A percentile compares a stretch with the other conserved stretches of the same genome.
Evolutionary conservation across 2,329 filamentous ascomycete genomes (phyloP).

Genomic region (Pestalotiopsis sp.): DNA sequence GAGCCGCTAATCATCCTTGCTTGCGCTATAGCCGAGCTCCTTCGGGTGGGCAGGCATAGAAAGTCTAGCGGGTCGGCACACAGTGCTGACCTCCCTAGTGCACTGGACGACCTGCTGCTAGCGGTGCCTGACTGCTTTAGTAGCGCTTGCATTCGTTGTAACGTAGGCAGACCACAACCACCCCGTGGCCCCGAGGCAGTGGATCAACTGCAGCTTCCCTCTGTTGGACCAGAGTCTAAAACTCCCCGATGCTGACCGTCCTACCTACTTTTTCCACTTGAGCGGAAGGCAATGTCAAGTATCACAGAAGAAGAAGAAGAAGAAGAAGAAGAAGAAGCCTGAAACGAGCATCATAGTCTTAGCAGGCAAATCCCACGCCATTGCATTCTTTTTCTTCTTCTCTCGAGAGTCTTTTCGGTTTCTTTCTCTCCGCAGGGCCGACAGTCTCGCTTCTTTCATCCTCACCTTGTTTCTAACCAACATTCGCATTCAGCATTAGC

Average conservation of each 20-base stretch:
- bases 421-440: neutral
- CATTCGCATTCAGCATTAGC: conserved; percentile 24
- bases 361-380: neutral
- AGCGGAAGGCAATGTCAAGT: conserved; percentile 8
- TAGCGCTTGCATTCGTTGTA: neutral
- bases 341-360: neutral
- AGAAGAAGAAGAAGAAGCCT: neutral
- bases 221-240: conserved; percentile 6
- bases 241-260: neutral
- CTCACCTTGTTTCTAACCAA: conserved; percentile 19
- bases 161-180: neutral
- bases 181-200: neutral
- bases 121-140: neutral
- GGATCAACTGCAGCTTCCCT: conserved; percentile 1
- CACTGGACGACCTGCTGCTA: neutral
- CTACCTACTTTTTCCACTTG: conserved; percentile 4
- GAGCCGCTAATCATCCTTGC: neutral
- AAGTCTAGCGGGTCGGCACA: neutral
- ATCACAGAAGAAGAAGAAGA: neutral
- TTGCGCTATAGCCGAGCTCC: neutral
- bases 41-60: neutral
- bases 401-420: neutral
- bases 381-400: neutral
- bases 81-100: neutral
- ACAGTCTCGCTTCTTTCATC: neutral